Conservation (phyloP, 164 flowering plant genomes). For the Nymphaea thermarum region DNA sequence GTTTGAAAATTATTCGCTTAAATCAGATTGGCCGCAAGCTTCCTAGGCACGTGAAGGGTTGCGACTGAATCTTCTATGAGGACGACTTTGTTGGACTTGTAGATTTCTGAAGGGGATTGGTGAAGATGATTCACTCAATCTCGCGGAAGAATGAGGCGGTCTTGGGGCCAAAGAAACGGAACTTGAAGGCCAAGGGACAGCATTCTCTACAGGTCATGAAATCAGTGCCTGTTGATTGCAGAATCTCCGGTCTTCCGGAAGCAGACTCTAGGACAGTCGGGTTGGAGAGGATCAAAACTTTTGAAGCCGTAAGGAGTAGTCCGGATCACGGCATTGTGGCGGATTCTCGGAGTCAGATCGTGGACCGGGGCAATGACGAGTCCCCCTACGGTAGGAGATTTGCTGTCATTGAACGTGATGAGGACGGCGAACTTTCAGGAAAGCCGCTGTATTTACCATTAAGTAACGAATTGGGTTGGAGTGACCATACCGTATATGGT, state of each 20-base stretch:
- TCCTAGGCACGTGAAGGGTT: background rate
- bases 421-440: slow-evolving; percentile 26
- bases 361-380: slow-evolving; percentile 36
- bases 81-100: background rate
- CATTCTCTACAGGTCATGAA: slow-evolving; percentile 35
- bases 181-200: slow-evolving; percentile 11
- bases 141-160: background rate
- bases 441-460: slow-evolving; percentile 24
- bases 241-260: slow-evolving; percentile 21
- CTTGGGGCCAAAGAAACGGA: slow-evolving; percentile 13
- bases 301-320: slow-evolving; percentile 5
- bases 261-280: slow-evolving; percentile 5
- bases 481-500: slow-evolving; percentile 54
- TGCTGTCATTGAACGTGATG: slow-evolving; percentile 20
- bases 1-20: background rate
- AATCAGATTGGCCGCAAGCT: background rate
- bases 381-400: slow-evolving; percentile 46
- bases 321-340: slow-evolving; percentile 8
- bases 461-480: slow-evolving; percentile 46
- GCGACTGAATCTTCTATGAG: background rate
- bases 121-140: background rate
- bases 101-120: background rate
- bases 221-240: slow-evolving; percentile 47
- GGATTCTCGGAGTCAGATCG: slow-evolving; percentile 1
- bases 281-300: slow-evolving; percentile 3